Evolutionary conservation across 2,329 filamentous ascomycete genomes (phyloP), one percentile per base, ranked within the genome.

Genomic region (Trichoderma sp.): DNA sequence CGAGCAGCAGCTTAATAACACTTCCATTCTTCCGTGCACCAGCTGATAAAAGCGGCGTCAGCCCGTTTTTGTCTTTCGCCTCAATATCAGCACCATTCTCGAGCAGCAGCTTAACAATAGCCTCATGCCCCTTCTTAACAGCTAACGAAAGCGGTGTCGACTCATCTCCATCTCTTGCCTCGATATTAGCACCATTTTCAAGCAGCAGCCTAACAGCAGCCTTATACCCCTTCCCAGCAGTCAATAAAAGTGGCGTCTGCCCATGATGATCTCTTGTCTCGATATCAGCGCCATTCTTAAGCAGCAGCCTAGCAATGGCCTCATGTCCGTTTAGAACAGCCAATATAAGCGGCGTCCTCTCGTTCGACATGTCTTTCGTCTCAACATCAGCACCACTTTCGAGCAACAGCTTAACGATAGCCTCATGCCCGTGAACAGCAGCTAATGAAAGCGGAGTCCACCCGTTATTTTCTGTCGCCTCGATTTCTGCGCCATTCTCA

Each of bases 101-200:
- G 18, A 66, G 9, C 9, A 71, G 61, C 36, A 72, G 26, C 70
- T 43, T 67, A n/a, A 70, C 65, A 26, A 73, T 36, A 11, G 61
- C 61, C 11, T 24, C 57, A 36, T 61, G 18, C 6, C 57, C 57
- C 0, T 34, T 4, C n/a, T 7, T 3, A 15, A 11, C 30, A 14
- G 57, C 18, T 3, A 4, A 1, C 6, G 11, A 18, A 39, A 63
- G 60, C 15, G n/a, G 21, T 14, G n/a, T 63, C 32, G 4, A 4
- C 8, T 12, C 4, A 4, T n/a, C 1, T 24, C 0, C 2, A 34
- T 34, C 57, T 8, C 1, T 61, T 8, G 1, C 3, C 34, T 30
- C 12, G 1, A 18, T 39, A 24, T 61, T 21, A 61, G 32, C n/a
- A 2, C 32, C n/a, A 3, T 26, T 26, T 0, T 36, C n/a, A 15